Base-by-base conservation (phyloP, 2,329 filamentous ascomycete species). In the Aspergillus alliaceus region DNA sequence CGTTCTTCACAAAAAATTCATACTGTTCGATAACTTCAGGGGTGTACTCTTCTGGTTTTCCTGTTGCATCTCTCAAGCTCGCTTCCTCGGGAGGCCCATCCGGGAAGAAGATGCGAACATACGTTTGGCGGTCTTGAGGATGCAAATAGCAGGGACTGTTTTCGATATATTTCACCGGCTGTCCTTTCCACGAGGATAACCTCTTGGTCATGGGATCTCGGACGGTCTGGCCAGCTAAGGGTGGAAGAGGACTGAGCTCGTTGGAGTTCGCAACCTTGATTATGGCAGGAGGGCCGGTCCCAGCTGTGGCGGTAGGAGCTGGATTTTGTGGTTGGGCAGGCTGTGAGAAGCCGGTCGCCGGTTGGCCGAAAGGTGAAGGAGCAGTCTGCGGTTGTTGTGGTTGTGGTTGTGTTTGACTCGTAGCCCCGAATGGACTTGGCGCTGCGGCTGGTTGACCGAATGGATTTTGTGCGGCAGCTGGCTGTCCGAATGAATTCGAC, bases 31-130 rank as follows among this genome's bases (percentile, higher is more conserved):
- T 84, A 37, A 86, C 66, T 59, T 76, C 75, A 0, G 79, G 77
- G 20, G 84, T 82, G 56, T 81, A 82, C 2, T 86, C 72, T 29
- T 74, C 69, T 0, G 72, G 66, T 60, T 81, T 81, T 51, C 84
- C 84, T 59, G 86, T 86, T 6, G 73, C 69, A 56, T 77, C 75
- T 49, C 67, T 78, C 34, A 78, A 71, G 47, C 77, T 79, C 49
- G 75, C 75, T 6, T 67, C 66, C 22, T 71, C 72, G 1, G 88
- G 90, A 22, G 88, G 81, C 0, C 90, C 91, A 46, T 87, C 78
- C 0, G 89, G 88, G 69, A 90, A 92, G 82, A 88, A 90, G 49
- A 93, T 87, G 62, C 84, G 86, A 51, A 83, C 79, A 77, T 83
- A 85, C 0, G 75, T 80, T 32, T 85, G 83, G 64, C 86, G 71